phyloP scores from a whole-genome alignment of 1,139 yeast species.

The Hansenula sp. region DNA sequence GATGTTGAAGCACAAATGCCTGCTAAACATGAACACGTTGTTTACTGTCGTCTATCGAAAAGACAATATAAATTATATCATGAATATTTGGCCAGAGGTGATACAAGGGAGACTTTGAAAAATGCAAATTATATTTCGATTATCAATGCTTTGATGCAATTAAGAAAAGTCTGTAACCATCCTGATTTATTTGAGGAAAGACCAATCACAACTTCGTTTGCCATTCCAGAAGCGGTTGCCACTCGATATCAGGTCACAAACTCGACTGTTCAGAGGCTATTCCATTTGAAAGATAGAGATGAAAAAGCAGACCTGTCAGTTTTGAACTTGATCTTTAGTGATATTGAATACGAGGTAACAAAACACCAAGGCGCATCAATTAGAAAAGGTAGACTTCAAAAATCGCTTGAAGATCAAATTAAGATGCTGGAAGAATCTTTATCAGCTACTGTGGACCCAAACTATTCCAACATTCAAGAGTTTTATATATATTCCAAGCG shows the following conservation, averaged over 20 bases:
- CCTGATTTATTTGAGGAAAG: slow-evolving; percentile 96
- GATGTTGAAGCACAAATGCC: slow-evolving; percentile 99
- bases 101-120: slow-evolving; percentile 88
- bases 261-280: slow-evolving; percentile 37
- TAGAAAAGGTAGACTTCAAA: slow-evolving; percentile 21
- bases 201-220: slow-evolving; percentile 88
- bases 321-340: slow-evolving; percentile 57
- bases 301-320: slow-evolving; percentile 46
- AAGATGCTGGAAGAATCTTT: slow-evolving; percentile 31
- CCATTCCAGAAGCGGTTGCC: slow-evolving; percentile 63
- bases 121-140: slow-evolving; percentile 94
- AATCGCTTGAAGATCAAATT: slow-evolving; percentile 41
- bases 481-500: slow-evolving; percentile 58
- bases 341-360: slow-evolving; percentile 40
- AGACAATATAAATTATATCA: slow-evolving; percentile 91
- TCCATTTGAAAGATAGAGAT: slow-evolving; percentile 27
- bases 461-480: slow-evolving; percentile 48
- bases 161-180: slow-evolving; percentile 95
- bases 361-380: slow-evolving; percentile 48
- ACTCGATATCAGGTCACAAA: slow-evolving; percentile 45
- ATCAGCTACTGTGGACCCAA: slow-evolving; percentile 30
- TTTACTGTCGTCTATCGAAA: slow-evolving; percentile 87
- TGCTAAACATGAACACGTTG: slow-evolving; percentile 91
- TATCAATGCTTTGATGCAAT: slow-evolving; percentile 95
- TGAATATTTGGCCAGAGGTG: slow-evolving; percentile 96